Base-by-base conservation (phyloP, 2,329 filamentous ascomycete species). In the Fusarium newnesense region DNA sequence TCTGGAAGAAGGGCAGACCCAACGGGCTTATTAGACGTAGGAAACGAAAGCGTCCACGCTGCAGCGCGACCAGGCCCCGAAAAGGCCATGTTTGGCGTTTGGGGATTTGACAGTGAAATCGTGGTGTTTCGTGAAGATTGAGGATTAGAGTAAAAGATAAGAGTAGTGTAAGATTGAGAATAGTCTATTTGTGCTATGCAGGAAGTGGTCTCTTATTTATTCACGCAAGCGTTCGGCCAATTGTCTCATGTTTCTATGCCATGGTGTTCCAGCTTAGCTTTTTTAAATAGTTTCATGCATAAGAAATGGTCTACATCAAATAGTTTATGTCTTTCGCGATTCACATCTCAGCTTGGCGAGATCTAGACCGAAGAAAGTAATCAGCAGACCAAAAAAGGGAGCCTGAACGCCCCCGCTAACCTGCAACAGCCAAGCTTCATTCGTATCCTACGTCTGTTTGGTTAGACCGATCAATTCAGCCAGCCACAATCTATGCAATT, bases 221-320 rank as follows among this genome's bases (percentile, higher is more conserved):
- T 15, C 10, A 7, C n/a, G 8, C 12, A 54, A 40, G 15, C 24
- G 10, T 4, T 21, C 15, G n/a, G 4, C 13, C 24, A 36, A 28
- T 15, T 19, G 19, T 1, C 6, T 5, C 2, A 11, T 58, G 3
- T 8, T 18, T 28, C 26, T 5, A 36, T 16, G 24, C 24, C 30
- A 34, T n/a, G 30, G n/a, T 12, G 32, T 49, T 36, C 10, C 18
- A 49, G 54, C 54, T 47, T 24, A 24, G 13, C 19, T 21, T n/a
- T 15, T 47, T 58, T 26, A 34, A 49, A 58, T 49, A 58, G 54
- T 49, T 34, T 34, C 40, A 58, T 49, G 39, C 54, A 34, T 19
- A 34, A 26, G 13, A 24, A 34, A 32, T 57, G 39, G 18, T 13
- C 54, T 47, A 18, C 37, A 46, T 28, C 54, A 49, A 54, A 58